Percentiles rank a stretch among this genome's conserved stretches.
Evolutionary conservation across 2,329 filamentous ascomycete species (phyloP).

Genomic region (Colletotrichum filicis): DNA sequence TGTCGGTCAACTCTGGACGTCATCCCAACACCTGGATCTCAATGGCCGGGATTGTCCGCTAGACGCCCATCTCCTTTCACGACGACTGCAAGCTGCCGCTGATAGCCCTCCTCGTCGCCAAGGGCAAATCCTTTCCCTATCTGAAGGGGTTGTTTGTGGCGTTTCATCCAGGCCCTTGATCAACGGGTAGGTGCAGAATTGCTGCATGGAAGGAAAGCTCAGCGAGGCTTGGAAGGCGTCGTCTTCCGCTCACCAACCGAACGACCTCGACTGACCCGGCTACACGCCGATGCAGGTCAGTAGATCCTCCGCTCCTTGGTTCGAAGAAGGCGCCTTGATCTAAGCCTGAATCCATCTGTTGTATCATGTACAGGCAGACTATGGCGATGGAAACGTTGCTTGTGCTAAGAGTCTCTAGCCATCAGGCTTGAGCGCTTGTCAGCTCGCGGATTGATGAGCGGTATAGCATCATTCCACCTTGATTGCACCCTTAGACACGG

Average conservation of each 20-base stretch:
- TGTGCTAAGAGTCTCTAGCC: not conserved
- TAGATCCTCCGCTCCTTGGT: constrained; percentile 22
- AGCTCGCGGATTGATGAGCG: constrained; percentile 13
- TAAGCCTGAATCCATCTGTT: constrained; percentile 4
- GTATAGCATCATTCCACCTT: constrained; percentile 10
- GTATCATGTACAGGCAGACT: constrained; percentile 8
- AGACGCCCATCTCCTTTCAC: constrained; percentile 46
- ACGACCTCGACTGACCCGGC: constrained; percentile 27
- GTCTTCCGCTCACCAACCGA: constrained; percentile 16
- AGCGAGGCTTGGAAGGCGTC: constrained; percentile 38
- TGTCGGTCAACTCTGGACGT: constrained; percentile 39
- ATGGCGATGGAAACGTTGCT: not conserved
- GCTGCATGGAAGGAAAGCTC: constrained; percentile 53
- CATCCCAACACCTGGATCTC: constrained; percentile 42
- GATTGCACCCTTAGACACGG: constrained; percentile 16
- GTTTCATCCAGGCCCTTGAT: constrained; percentile 56
- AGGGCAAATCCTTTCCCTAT: constrained; percentile 51
- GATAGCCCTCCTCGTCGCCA: constrained; percentile 45
- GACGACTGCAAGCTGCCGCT: constrained; percentile 53
- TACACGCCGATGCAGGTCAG: constrained; percentile 23
- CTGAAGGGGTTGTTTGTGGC: constrained; percentile 58
- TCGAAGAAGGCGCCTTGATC: constrained; percentile 4
- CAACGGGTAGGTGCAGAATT: constrained; percentile 61
- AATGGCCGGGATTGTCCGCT: constrained; percentile 45
- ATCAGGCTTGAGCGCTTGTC: not conserved